These are phyloP conservation scores for Globisporangium heterothallicum DNA, from an alignment of 352 stramenopile species.

Conservation along the genomic window DNA sequence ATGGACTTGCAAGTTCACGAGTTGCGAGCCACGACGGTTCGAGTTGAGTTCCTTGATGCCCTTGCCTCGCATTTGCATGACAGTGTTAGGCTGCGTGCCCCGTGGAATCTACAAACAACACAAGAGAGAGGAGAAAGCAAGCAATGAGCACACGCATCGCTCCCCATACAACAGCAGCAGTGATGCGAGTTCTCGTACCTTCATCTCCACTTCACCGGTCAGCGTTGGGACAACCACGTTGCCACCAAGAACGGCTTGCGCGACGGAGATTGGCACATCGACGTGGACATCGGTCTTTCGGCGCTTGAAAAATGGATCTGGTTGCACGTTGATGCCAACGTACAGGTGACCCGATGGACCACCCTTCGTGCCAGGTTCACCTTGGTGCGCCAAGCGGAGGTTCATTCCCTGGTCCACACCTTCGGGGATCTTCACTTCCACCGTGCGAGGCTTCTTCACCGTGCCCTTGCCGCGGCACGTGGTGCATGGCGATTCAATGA, in stretches of 20 bases:
- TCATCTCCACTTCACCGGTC: constrained; percentile 96
- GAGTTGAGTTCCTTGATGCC: constrained; percentile 94
- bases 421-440: constrained; percentile 92
- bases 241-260: constrained; percentile 90
- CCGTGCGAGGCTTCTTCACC: constrained; percentile 88
- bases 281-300: constrained; percentile 94
- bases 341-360: constrained; percentile 91
- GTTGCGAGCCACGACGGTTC: constrained; percentile 91
- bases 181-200: too few relatives aligned
- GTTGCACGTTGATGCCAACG: constrained; percentile 91
- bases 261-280: constrained; percentile 91
- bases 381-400: constrained; percentile 90
- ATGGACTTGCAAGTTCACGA: constrained; percentile 95
- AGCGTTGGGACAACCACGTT: constrained; percentile 96
- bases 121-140: too few relatives aligned
- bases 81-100: constrained; percentile 93
- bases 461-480: constrained; percentile 75
- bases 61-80: constrained; percentile 95
- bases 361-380: constrained; percentile 79
- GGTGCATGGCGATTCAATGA: constrained; percentile 79
- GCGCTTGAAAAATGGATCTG: constrained; percentile 95
- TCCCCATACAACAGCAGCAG: too few relatives aligned
- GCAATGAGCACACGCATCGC: too few relatives aligned
- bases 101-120: constrained; percentile 72
- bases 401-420: constrained; percentile 97